Base-by-base conservation (phyloP, 2,329 filamentous ascomycete species). In the Zelopaecilomyces penicillatus region DNA sequence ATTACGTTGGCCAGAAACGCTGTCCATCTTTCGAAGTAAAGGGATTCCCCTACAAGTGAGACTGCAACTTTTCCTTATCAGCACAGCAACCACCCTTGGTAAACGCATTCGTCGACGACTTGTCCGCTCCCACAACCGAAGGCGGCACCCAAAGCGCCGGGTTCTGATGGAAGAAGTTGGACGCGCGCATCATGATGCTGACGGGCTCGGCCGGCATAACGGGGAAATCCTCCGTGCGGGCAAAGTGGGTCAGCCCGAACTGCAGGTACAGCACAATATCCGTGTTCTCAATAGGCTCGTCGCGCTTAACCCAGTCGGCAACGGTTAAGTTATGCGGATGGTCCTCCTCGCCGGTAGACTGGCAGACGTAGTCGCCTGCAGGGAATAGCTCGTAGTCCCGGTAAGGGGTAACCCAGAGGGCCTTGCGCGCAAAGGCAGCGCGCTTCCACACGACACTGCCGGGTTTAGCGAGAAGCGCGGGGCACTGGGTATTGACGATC, bases 191-290 rank as follows among this genome's bases (percentile, higher is more conserved):
- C 0, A 62, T 61, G 0, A 78, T 71, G 45, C 64, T 64, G 52
- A 78, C 63, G 43, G 66, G 73, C 56, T 84, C 81, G 48, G 67
- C 72, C 0, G 80, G 81, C 82, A 85, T 85, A 5, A 83, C 77
- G 0, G 80, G 81, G 67, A 82, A 85, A 54, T 85, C 81, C 52
- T 85, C 81, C 8, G 76, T 71, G 0, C 80, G 67, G 0, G 80
- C 79, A 27, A 82, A 76, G 51, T 85, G 81, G 31, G 82, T 84
- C 28, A 82, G 74, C 12, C 80, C 68, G 54, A 73, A 73, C 3
- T 76, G 73, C 12, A 78, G 69, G 74, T 75, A 81, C 4, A 81
- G 61, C 1, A 81, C 74, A 35, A 78, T 68, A 36, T 79, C 72
- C 19, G 69, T 63, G 47, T 81, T 50, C 40, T 64, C 50, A 63